Evolutionary conservation across 2,329 filamentous ascomycete species (phyloP).

Genomic region (Talaromyces amestolkiae): DNA sequence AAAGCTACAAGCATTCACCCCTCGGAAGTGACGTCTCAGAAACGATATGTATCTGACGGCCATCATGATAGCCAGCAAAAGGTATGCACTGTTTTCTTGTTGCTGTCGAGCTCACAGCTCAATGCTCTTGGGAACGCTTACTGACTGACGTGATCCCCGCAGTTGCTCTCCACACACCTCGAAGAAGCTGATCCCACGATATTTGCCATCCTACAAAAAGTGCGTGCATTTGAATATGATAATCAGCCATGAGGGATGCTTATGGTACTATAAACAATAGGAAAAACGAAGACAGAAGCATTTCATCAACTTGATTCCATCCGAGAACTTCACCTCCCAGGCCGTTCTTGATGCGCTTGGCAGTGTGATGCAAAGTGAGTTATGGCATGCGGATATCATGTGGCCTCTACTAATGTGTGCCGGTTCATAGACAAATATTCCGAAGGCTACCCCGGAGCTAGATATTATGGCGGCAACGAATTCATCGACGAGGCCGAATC

Average conservation of each 20-base stretch:
- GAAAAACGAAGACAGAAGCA: slow-evolving; percentile 96
- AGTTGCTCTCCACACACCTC: slow-evolving; percentile 78
- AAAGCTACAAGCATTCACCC: slow-evolving; percentile 21
- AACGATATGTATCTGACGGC: slow-evolving; percentile 39
- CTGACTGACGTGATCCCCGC: slow-evolving; percentile 11
- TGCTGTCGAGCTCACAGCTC: slow-evolving; percentile 5
- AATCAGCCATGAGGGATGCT: neutral
- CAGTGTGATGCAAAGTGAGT: slow-evolving; percentile 89
- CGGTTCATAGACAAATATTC: slow-evolving; percentile 80
- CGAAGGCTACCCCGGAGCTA: slow-evolving; percentile 91
- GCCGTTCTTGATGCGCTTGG: slow-evolving; percentile 87
- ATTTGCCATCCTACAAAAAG: slow-evolving; percentile 87
- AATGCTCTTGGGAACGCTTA: neutral
- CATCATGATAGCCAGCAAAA: slow-evolving; percentile 42
- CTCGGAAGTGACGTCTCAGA: slow-evolving; percentile 29
- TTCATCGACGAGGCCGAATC: slow-evolving; percentile 89
- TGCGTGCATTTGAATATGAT: slow-evolving; percentile 34
- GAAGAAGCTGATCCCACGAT: slow-evolving; percentile 82
- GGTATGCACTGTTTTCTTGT: slow-evolving; percentile 25
- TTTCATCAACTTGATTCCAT: slow-evolving; percentile 96
- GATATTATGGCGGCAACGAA: slow-evolving; percentile 96
- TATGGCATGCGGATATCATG: neutral
- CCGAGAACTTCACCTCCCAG: slow-evolving; percentile 93
- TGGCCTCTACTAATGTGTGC: slow-evolving; percentile 26
- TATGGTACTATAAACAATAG: slow-evolving; percentile 46